Conservation (phyloP, 2,329 filamentous ascomycete species). For the Exserohilum turcica region DNA sequence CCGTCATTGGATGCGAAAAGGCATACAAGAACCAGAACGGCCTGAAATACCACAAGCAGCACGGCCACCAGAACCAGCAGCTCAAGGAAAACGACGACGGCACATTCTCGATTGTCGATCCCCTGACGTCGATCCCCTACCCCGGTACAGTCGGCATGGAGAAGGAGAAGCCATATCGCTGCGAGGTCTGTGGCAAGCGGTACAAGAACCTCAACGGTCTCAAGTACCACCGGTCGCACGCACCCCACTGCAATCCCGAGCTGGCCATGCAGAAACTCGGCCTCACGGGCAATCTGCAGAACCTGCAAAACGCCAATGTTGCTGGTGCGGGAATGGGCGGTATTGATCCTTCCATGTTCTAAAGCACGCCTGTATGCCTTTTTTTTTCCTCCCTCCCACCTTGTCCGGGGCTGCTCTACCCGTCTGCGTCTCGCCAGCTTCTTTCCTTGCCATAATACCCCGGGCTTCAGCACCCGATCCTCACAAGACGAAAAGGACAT, state of each 20-base stretch:
- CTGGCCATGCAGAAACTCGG: slow-evolving; percentile 60
- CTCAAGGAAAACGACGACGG: slow-evolving; percentile 96
- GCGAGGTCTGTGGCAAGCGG: slow-evolving; percentile 93
- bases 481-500: slow-evolving; percentile 27
- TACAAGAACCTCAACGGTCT: slow-evolving; percentile 99
- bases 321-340: slow-evolving; percentile 61
- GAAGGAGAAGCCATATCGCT: slow-evolving; percentile 98
- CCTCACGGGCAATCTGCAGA: slow-evolving; percentile 47
- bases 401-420: slow-evolving; percentile 8
- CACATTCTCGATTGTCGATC: slow-evolving; percentile 97
- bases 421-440: slow-evolving; percentile 16
- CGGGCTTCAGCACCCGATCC: slow-evolving; percentile 15
- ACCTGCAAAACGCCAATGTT: slow-evolving; percentile 53
- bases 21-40: slow-evolving; percentile 99
- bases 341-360: slow-evolving; percentile 60
- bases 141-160: slow-evolving; percentile 99
- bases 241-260: slow-evolving; percentile 87
- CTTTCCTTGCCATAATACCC: slow-evolving; percentile 33
- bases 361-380: slow-evolving; percentile 11
- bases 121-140: slow-evolving; percentile 90
- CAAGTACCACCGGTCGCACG: slow-evolving; percentile 81
- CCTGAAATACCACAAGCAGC: slow-evolving; percentile 85
- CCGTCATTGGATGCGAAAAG: slow-evolving; percentile 98
- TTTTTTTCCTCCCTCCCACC: slow-evolving; percentile 7
- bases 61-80: slow-evolving; percentile 96